phyloP scores from a whole-genome alignment of 345 rosid genomes.

The Clausena lansium region DNA sequence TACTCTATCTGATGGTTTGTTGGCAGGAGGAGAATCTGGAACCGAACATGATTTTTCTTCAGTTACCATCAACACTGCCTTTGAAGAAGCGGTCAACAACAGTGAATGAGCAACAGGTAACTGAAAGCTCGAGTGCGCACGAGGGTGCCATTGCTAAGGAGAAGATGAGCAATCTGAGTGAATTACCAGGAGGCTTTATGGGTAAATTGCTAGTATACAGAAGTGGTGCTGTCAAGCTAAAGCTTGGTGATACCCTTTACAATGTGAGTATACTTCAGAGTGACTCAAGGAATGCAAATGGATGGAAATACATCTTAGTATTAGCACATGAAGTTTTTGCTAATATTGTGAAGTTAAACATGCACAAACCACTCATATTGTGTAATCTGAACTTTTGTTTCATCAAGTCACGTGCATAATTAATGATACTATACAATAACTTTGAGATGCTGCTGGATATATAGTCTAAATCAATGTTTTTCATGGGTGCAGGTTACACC shows the following conservation, averaged over 20 bases:
- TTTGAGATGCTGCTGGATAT: background rate
- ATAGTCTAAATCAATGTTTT: background rate
- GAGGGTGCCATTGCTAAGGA: constrained; percentile 6
- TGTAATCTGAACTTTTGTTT: background rate
- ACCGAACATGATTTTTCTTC: constrained; percentile 59
- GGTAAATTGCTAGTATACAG: constrained; percentile 81
- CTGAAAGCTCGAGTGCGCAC: constrained; percentile 27
- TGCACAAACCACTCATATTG: background rate
- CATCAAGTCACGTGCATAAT: background rate
- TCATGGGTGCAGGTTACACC: constrained; percentile 55
- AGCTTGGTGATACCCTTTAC: constrained; percentile 66
- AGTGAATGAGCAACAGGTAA: constrained; percentile 32
- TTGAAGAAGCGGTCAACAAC: constrained; percentile 39
- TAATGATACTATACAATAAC: background rate
- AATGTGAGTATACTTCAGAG: constrained; percentile 55
- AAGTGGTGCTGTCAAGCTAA: constrained; percentile 82
- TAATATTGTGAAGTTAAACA: background rate
- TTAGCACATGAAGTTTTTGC: background rate
- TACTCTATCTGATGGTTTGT: constrained; percentile 15
- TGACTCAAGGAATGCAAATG: background rate
- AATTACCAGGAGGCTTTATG: constrained; percentile 69
- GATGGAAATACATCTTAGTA: background rate
- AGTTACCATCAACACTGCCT: constrained; percentile 66
- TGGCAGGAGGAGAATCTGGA: constrained; percentile 67
- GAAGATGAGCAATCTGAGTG: constrained; percentile 36